Evolutionary conservation across 805 yeast genomes (phyloP), one percentile per base, ranked within the genome.

Genomic region (Saccharomycopsis sp.): DNA sequence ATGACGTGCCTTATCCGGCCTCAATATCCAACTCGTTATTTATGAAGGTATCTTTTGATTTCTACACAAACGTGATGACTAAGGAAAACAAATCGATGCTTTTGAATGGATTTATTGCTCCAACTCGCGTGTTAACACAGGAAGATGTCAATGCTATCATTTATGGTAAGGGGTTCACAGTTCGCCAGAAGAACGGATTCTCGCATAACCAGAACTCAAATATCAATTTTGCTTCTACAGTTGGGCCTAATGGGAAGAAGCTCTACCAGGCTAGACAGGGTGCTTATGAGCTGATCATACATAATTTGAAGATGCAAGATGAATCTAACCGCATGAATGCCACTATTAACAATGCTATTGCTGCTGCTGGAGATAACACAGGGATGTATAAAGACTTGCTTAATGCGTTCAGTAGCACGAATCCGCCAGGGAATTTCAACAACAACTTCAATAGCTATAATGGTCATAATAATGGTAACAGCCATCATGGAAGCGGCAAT

Each of bases 101-200:
- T 22, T 70, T 93, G 63, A 87, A 85, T 52, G 97, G 97, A 0
- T 89, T 76, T 67, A 82, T 83, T 60, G 79, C 90, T 3, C 86
- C 84, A 60, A 72, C 73, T 41, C 76, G 77, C 19, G 84, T 85
- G 5, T 73, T 93, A 52, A 82, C 83, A 2, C 81, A 80, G 47
- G 86, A 85, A 53, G 97, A 92, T 65, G 80, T 77, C 58, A 89
- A 86, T 62, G 73, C 78, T 9, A 75, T 89, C 14, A 66, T 78
- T 35, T 79, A 83, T 64, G 67, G 63, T 52, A 64, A 61, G 24
- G 65, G 73, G 1, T 64, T 66, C n/a, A 59, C 65, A n/a, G 65
- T 67, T n/a, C 63, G 69, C 20, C 70, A 67, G 34, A 64, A 69
- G 12, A 66, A 67, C 3, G 67, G 66, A 44, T 63, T 53, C 57